Percentiles rank a stretch among this genome's conserved stretches.
These are phyloP conservation scores for Quercus mongolica DNA, from an alignment of 306 rosid species.

Conservation along the genomic window DNA sequence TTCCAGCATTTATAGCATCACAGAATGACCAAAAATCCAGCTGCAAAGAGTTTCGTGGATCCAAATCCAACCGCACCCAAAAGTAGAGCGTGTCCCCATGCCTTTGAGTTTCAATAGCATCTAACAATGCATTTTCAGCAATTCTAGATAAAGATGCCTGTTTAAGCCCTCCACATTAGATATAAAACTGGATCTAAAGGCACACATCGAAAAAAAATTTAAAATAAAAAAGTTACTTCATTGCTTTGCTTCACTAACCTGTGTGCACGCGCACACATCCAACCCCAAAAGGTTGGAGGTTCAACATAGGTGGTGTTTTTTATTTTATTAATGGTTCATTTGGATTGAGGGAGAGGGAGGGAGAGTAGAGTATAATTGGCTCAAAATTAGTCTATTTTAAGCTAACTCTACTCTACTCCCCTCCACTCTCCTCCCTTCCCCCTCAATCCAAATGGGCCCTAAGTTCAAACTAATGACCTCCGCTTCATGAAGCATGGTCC, in stretches of 20 bases:
- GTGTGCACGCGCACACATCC: neutral
- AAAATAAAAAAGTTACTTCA: neutral
- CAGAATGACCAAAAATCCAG: constrained; percentile 95
- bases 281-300: neutral
- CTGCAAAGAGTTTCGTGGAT: constrained; percentile 57
- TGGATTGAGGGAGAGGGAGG: too few relatives aligned
- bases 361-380: too few relatives aligned
- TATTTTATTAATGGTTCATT: neutral
- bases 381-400: too few relatives aligned
- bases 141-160: constrained; percentile 78
- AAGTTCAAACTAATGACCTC: too few relatives aligned
- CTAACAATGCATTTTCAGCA: constrained; percentile 75
- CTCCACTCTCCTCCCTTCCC: too few relatives aligned
- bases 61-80: constrained; percentile 88
- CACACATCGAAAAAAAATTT: neutral
- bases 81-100: constrained; percentile 90
- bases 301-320: neutral
- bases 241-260: neutral
- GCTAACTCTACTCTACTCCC: too few relatives aligned
- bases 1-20: constrained; percentile 85
- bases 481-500: too few relatives aligned
- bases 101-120: constrained; percentile 58
- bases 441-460: too few relatives aligned
- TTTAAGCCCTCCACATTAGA: constrained; percentile 25
- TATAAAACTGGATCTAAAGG: constrained; percentile 12